Evolutionary conservation across 1,139 yeast genomes (phyloP), one percentile per base, ranked within the genome.

Genomic region (Yamadazyma diddensiae): DNA sequence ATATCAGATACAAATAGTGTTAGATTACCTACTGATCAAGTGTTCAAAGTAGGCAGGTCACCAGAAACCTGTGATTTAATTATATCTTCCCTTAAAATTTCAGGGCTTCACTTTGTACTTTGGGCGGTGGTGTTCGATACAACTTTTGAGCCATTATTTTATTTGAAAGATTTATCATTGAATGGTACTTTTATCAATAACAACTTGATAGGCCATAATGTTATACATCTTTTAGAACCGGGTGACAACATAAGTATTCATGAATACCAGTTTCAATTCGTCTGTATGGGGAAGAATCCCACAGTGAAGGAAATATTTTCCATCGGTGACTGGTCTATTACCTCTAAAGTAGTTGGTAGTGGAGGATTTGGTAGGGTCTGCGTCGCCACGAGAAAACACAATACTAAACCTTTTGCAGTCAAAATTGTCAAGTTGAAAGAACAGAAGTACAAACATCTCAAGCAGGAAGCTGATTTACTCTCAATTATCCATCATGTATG

Each of bases 361-460:
- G 87, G 87, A 0, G 72, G 83, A 0, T 79, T 77, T 62, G 85
- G 85, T 1, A 65, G 69, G 27, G 83, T 63, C 1, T 51, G 47
- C 37, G 49, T 62, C 19, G 62, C 68, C 3, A 41, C 50, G 5
- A 38, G 41, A 7, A 19, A 19, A 3, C 37, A 41, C 4, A 26
- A 6, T 1, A 7, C 33, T 2, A 37, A 48, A 18, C 46, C 59
- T 35, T 77, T 55, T 62, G 90, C 77, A 8, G 82, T 66, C 12
- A 77, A 77, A 41, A 58, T 75, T 4, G 64, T 76, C 8, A 21
- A 21, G 11, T 53, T 50, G 13, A 56, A 58, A 13, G 58, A 50
- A 15, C 42, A 45, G 35, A 46, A 52, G 17, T 15, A 21, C 18
- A 13, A 23, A 6, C 9, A 24, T 5, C 3, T 35, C 11, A 57